A percentile compares a stretch with the other conserved stretches of the same genome.
Evolutionary conservation across 768 basidiomycete genomes (phyloP).

Genomic region (Amanita subjunquillea): DNA sequence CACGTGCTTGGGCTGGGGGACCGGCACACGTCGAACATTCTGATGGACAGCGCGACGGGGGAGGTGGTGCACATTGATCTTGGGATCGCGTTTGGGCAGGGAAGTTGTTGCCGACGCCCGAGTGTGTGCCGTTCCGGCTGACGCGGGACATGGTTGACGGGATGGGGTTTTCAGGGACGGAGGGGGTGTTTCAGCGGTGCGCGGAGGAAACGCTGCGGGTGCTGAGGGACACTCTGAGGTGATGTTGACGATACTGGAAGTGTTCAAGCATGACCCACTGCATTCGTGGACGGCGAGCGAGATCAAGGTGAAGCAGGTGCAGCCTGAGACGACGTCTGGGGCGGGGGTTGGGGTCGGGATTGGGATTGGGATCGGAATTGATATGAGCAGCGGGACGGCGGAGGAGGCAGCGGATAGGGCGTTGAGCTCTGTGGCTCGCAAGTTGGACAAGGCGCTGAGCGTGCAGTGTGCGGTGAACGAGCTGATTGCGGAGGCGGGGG

Average conservation of each 20-base stretch:
- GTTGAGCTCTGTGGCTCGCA: constrained; percentile 65
- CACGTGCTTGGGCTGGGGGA: constrained; percentile 90
- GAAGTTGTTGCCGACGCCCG: constrained; percentile 66
- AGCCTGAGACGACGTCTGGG: constrained; percentile 24
- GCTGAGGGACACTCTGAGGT: constrained; percentile 72
- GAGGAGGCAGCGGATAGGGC: constrained; percentile 90
- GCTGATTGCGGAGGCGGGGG: constrained; percentile 82
- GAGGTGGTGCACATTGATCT: constrained; percentile 95
- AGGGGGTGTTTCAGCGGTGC: constrained; percentile 92
- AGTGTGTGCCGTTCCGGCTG: constrained; percentile 90
- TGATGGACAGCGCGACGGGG: constrained; percentile 73
- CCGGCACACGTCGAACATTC: constrained; percentile 85
- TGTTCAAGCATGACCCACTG: constrained; percentile 94
- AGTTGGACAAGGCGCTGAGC: constrained; percentile 77
- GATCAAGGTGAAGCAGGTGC: constrained; percentile 57
- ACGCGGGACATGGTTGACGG: constrained; percentile 93
- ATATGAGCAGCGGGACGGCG: constrained; percentile 54
- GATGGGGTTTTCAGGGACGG: constrained; percentile 80
- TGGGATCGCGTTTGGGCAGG: constrained; percentile 95
- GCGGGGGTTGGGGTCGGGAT: constrained; percentile 9
- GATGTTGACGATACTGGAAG: constrained; percentile 91
- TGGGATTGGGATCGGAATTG: constrained; percentile 41
- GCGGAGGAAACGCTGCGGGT: constrained; percentile 93
- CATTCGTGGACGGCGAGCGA: constrained; percentile 86
- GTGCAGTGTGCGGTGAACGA: constrained; percentile 93